phyloP scores from a whole-genome alignment of 257 asterid species.

The Solanum paucissectum region DNA sequence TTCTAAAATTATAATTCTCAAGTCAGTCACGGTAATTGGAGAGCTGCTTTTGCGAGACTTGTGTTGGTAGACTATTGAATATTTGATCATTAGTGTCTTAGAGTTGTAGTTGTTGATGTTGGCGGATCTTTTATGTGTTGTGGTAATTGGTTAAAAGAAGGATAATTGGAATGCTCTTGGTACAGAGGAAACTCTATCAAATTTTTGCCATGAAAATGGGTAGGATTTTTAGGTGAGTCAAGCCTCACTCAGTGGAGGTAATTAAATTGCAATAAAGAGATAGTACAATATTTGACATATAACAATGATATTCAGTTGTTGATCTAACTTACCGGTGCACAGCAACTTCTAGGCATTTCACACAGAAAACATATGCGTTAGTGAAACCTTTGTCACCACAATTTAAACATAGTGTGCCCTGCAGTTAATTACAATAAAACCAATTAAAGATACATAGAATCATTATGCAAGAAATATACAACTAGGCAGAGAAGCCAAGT shows the following conservation, averaged over 20 bases:
- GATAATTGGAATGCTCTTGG: neutral
- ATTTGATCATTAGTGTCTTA: neutral
- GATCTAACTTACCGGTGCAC: slow-evolving; percentile 12
- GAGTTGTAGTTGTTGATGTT: neutral
- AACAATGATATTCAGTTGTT: neutral
- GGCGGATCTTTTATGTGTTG: neutral
- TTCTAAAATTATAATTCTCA: neutral
- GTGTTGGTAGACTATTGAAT: neutral
- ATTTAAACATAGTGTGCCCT: slow-evolving; percentile 3
- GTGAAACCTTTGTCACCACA: neutral
- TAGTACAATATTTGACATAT: neutral
- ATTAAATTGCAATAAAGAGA: neutral
- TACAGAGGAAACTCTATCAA: neutral
- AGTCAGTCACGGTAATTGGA: neutral
- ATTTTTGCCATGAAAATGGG: neutral
- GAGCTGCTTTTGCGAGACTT: neutral
- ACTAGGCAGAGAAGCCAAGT: neutral
- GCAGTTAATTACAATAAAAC: neutral
- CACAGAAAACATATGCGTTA: slow-evolving; percentile 7
- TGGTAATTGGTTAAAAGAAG: neutral
- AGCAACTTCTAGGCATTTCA: slow-evolving; percentile 9
- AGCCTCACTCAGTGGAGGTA: neutral
- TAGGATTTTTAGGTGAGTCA: neutral
- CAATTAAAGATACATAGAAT: neutral
- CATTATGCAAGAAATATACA: neutral